Percentiles rank a stretch among this genome's conserved stretches.
Evolutionary conservation across 305 asterid species (phyloP).

Genomic region (Fraxinus nigra): DNA sequence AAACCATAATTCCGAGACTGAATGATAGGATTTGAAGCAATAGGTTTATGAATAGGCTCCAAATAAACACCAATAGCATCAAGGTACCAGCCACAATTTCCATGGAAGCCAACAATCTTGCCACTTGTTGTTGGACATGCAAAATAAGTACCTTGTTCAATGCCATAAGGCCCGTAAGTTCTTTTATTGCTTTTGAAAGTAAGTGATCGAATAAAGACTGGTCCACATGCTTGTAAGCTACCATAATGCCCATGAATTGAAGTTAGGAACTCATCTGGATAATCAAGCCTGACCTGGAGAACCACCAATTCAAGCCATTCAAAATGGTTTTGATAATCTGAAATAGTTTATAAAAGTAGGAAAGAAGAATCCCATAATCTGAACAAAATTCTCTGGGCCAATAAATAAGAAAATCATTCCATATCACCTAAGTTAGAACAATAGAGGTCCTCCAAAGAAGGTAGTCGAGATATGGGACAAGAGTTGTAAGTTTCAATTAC

Average conservation of each 20-base stretch:
- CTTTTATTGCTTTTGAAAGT: constrained; percentile 62
- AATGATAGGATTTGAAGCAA: constrained; percentile 26
- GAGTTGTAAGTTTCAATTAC: background rate
- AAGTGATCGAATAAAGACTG: constrained; percentile 49
- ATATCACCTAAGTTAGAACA: background rate
- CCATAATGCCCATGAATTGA: constrained; percentile 67
- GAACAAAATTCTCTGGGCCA: background rate
- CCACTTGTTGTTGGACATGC: constrained; percentile 44
- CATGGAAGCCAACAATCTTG: constrained; percentile 74
- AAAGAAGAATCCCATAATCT: background rate
- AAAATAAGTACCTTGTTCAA: constrained; percentile 58
- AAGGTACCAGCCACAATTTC: constrained; percentile 66
- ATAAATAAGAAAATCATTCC: background rate
- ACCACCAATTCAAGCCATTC: background rate
- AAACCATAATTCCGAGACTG: constrained; percentile 31
- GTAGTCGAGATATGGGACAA: background rate
- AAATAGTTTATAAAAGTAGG: background rate
- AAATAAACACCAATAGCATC: constrained; percentile 67
- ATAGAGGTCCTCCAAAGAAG: background rate
- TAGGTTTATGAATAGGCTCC: constrained; percentile 38
- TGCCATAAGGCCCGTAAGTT: constrained; percentile 68
- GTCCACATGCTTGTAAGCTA: constrained; percentile 52
- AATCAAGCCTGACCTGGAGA: constrained; percentile 56
- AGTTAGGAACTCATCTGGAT: constrained; percentile 67
- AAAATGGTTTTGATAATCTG: background rate